phyloP scores from a whole-genome alignment of 768 basidiomycete genomes.

The Lactarius evosmus region DNA sequence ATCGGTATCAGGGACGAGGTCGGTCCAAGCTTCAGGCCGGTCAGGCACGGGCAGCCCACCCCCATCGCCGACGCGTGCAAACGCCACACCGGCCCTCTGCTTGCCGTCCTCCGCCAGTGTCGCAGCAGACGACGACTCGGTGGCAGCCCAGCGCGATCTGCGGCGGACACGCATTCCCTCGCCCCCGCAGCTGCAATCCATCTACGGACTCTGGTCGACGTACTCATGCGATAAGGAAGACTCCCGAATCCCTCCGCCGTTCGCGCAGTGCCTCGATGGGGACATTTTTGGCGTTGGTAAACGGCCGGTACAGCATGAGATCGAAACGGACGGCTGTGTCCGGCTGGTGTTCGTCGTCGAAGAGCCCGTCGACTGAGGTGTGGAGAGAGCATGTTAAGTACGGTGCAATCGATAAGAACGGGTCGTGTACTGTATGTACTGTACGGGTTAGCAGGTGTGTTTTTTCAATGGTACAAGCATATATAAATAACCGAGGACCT shows the following conservation, averaged over 20 bases:
- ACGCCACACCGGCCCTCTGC: neutral
- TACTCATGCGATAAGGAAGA: slow-evolving; percentile 6
- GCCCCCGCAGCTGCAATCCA: neutral
- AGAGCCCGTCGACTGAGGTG: neutral
- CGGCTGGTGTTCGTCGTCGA: slow-evolving; percentile 14
- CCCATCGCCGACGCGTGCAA: neutral
- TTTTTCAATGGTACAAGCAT: neutral
- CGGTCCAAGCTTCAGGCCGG: neutral
- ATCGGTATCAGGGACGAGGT: neutral
- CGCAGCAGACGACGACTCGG: neutral
- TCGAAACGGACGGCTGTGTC: slow-evolving; percentile 20
- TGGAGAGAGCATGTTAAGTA: neutral
- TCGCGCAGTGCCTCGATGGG: neutral
- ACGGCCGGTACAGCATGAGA: slow-evolving; percentile 18
- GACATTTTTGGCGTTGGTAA: slow-evolving; percentile 23
- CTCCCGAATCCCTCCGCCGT: neutral
- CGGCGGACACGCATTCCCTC: neutral
- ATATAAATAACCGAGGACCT: neutral
- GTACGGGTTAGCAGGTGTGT: neutral
- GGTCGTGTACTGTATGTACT: neutral
- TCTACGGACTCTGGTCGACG: slow-evolving; percentile 12
- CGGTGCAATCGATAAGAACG: neutral
- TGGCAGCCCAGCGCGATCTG: neutral
- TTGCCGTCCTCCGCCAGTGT: neutral
- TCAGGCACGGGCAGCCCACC: neutral